Base-by-base conservation (phyloP, 2,329 filamentous ascomycete species). In the Penicillium sp. region DNA sequence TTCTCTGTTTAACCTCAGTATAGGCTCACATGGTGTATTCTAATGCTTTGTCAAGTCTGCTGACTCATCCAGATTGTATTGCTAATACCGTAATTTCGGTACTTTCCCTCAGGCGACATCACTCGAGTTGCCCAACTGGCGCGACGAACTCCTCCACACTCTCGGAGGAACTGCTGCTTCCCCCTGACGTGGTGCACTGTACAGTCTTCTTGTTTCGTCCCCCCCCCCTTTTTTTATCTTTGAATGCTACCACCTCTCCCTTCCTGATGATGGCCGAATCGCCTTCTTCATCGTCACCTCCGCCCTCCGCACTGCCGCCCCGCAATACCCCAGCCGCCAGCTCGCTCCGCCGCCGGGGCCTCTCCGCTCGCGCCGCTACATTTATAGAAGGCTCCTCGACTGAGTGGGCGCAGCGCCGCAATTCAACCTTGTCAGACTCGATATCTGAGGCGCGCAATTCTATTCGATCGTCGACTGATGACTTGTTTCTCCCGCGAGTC, bases 381-480 rank as follows among this genome's bases (percentile, higher is more conserved):
- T 74, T 78, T 38, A 72, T 74, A 13, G 79, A 80, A 33, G 65
- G 67, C 2, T 63, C 69, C 17, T 71, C 63, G 12, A 59, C 51
- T 9, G 57, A 62, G 44, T 67, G 72, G 47, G 72, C 75, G 28
- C 85, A 86, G 30, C 86, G 91, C 58, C 86, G 91, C 64, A 91
- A 90, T 79, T 95, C 92, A 38, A 88, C 88, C 53, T 86, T 96
- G 65, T 95, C 92, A 30, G 91, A 93, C 70, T 89, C 90, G 65
- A 73, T 92, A 15, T 87, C 83, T 60, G 90, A 91, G 76, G 88
- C 88, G 44, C 86, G 86, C 67, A 83, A 84, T 63, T 86, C 85
- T 2, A 80, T 89, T 49, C 85, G 85, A 51, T 86, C 86, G 2
- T 91, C 90, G 22, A 90, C 89, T 0, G 88, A 91, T 70, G 88